Evolutionary conservation across 2,329 filamentous ascomycete genomes (phyloP).

Genomic region (Beauveria rudraprayagi): DNA sequence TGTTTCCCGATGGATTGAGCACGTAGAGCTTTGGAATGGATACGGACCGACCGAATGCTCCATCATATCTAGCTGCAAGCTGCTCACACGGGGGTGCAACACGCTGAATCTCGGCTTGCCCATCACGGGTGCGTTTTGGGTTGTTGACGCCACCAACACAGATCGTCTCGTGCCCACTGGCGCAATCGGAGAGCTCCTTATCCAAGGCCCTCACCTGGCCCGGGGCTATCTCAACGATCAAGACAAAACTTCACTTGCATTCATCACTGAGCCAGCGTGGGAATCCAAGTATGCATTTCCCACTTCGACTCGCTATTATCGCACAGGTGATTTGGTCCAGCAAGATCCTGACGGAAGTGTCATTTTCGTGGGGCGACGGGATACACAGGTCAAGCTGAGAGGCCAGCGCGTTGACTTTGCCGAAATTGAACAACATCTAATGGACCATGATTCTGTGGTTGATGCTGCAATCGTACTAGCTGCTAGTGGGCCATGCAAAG

Average conservation of each 20-base stretch:
- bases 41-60: slow-evolving; percentile 35
- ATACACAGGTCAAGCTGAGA: slow-evolving; percentile 18
- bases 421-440: slow-evolving; percentile 15
- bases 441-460: background rate
- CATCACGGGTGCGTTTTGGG: slow-evolving; percentile 9
- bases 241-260: slow-evolving; percentile 20
- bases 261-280: slow-evolving; percentile 13
- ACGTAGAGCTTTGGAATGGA: slow-evolving; percentile 28
- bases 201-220: slow-evolving; percentile 36
- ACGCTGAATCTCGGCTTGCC: background rate
- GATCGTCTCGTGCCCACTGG: slow-evolving; percentile 17
- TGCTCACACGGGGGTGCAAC: background rate
- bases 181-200: slow-evolving; percentile 21
- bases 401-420: slow-evolving; percentile 19
- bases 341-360: slow-evolving; percentile 13
- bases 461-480: slow-evolving; percentile 3
- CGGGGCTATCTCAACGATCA: slow-evolving; percentile 37
- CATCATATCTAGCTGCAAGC: slow-evolving; percentile 16
- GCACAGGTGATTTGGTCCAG: slow-evolving; percentile 15
- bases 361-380: slow-evolving; percentile 16
- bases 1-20: slow-evolving; percentile 13
- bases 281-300: background rate
- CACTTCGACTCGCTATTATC: slow-evolving; percentile 10
- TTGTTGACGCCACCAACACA: slow-evolving; percentile 14
- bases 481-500: background rate